Conservation (phyloP, 2,329 filamentous ascomycete genomes). For the Alternaria gansuensis region DNA sequence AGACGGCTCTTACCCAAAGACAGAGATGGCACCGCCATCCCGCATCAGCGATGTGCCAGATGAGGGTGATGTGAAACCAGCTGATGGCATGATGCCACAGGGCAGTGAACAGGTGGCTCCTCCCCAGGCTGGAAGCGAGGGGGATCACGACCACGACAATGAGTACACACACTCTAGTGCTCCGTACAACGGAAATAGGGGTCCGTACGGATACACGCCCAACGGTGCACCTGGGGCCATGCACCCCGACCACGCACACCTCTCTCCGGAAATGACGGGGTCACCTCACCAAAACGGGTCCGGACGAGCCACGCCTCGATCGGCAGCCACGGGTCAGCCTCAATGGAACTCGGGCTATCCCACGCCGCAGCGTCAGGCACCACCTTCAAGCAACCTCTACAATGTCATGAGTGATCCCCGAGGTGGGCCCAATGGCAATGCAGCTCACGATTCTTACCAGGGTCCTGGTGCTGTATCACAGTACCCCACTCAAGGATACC, state of each 20-base stretch:
- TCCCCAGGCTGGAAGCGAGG: constrained; percentile 69
- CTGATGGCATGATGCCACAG: constrained; percentile 66
- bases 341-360: constrained; percentile 79
- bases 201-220: constrained; percentile 78
- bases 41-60: constrained; percentile 68
- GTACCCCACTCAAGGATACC: constrained; percentile 69
- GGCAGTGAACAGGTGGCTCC: constrained; percentile 62
- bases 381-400: constrained; percentile 83
- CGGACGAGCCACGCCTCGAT: constrained; percentile 85
- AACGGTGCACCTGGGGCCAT: constrained; percentile 72
- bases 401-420: constrained; percentile 87
- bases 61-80: constrained; percentile 69
- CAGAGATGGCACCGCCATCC: constrained; percentile 86
- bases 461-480: constrained; percentile 66
- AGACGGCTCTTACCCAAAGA: constrained; percentile 71
- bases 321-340: constrained; percentile 72
- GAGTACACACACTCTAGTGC: constrained; percentile 87
- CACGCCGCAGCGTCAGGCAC: constrained; percentile 75
- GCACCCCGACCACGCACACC: constrained; percentile 75
- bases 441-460: constrained; percentile 74
- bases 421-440: constrained; percentile 69
- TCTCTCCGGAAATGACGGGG: constrained; percentile 82
- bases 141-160: constrained; percentile 77
- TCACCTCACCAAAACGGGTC: constrained; percentile 85
- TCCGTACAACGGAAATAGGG: constrained; percentile 75